Base-by-base conservation (phyloP, 2,329 filamentous ascomycete genomes). In the Aureobasidium sp. region DNA sequence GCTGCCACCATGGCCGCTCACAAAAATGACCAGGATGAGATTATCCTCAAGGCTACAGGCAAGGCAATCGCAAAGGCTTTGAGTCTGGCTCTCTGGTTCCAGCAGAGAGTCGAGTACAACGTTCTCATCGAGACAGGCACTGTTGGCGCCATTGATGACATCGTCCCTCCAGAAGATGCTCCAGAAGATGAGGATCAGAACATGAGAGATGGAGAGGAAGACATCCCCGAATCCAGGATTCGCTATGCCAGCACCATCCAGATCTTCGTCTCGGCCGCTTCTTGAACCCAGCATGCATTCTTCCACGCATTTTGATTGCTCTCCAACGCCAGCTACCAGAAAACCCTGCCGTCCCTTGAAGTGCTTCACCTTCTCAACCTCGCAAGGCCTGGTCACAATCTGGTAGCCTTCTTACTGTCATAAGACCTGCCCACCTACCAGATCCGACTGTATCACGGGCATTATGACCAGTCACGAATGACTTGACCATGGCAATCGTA, bases 71-170 rank as follows among this genome's bases (percentile, higher is more conserved):
- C 82, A 64, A 85, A 84, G 72, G 83, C 83, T 0, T 72, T 89
- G 63, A 77, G 82, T 29, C 72, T 91, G 6, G 88, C 84, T 0
- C 72, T 82, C 37, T 87, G 83, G 78, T 90, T 90, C 66, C 80
- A 84, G 72, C 78, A 82, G 60, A 80, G 87, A 72, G 76, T 73
- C 13, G 84, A 84, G 64, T 86, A 83, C 65, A 70, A 73, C 5
- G 84, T 90, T 1, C 75, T 78, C 67, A 69, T 90, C 57, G 77
- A 79, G 70, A 90, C 87, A 50, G 80, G 82, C 62, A 88, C 81
- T 56, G 77, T 88, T 17, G 79, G 78, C n/a, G 82, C 85, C 2
- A 79, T 90, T 48, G 88, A 91, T 69, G 87, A 90, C 71, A 75
- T 90, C 34, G 75, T 85, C 42, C 67, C 69, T 51, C 56, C 63